phyloP scores from a whole-genome alignment of 306 rosid genomes.

The Vicia sativa region DNA sequence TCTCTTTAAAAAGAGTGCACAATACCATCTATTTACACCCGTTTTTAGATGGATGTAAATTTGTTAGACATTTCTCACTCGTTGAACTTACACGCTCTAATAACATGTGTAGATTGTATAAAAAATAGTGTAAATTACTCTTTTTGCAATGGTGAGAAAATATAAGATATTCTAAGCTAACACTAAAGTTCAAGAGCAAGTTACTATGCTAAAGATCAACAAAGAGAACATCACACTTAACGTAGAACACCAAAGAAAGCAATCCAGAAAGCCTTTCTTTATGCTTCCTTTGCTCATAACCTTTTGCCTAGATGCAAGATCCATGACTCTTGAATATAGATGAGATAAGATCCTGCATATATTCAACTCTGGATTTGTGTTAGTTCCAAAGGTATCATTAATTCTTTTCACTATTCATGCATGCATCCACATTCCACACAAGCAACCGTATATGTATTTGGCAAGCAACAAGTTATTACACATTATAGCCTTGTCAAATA shows the following conservation, averaged over 20 bases:
- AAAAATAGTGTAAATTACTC: too few relatives aligned
- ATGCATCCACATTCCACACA: not conserved
- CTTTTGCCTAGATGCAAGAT: slow-evolving; percentile 16
- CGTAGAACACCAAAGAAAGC: slow-evolving; percentile 29
- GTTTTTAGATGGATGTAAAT: too few relatives aligned
- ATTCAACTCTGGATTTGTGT: not conserved
- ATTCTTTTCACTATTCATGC: not conserved
- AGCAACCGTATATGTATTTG: not conserved
- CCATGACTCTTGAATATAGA: not conserved
- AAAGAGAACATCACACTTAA: not conserved
- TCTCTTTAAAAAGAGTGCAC: too few relatives aligned
- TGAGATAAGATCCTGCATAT: slow-evolving; percentile 1
- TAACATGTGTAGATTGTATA: too few relatives aligned
- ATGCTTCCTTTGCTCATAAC: slow-evolving; percentile 4
- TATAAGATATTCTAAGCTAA: too few relatives aligned
- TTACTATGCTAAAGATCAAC: not conserved
- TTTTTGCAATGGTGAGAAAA: too few relatives aligned
- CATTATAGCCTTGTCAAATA: too few relatives aligned
- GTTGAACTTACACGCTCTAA: too few relatives aligned
- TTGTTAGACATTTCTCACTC: too few relatives aligned
- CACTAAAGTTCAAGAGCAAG: too few relatives aligned
- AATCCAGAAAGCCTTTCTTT: slow-evolving; percentile 43
- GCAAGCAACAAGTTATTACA: too few relatives aligned
- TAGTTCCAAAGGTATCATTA: slow-evolving; percentile 8
- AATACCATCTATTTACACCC: too few relatives aligned